These are phyloP conservation scores for Linnemannia schmuckeri DNA, from an alignment of 192 early-diverging fungal species.

Conservation along the genomic window DNA sequence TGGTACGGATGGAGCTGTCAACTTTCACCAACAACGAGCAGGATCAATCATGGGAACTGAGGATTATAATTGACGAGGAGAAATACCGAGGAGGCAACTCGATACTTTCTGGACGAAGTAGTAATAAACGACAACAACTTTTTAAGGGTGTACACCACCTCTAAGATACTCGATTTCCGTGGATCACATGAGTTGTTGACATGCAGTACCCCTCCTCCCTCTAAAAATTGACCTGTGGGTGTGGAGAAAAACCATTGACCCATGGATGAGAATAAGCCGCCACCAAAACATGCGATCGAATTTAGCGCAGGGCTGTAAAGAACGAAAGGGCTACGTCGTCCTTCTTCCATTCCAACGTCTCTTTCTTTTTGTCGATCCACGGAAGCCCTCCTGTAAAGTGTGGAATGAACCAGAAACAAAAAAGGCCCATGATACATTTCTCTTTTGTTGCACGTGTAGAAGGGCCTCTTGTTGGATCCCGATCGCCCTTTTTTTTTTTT, in stretches of 20 bases:
- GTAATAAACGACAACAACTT: not conserved
- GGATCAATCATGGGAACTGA: not conserved
- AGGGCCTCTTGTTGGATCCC: not conserved
- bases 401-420: not conserved
- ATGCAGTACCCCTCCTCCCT: not conserved
- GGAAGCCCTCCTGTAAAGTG: not conserved
- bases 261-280: not conserved
- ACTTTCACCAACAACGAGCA: not conserved
- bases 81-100: not conserved
- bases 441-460: not conserved
- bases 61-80: not conserved
- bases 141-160: not conserved
- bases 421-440: not conserved
- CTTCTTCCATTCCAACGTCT: not conserved
- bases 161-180: not conserved
- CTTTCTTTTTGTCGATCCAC: not conserved
- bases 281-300: not conserved
- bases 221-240: not conserved
- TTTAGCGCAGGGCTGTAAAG: not conserved
- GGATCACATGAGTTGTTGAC: not conserved
- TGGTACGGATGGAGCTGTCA: not conserved
- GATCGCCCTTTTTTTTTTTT: not conserved
- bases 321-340: not conserved
- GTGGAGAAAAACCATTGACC: not conserved
- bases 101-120: not conserved